Evolutionary conservation across 352 stramenopile genomes (phyloP).

Genomic region (Phytophthora vignae): DNA sequence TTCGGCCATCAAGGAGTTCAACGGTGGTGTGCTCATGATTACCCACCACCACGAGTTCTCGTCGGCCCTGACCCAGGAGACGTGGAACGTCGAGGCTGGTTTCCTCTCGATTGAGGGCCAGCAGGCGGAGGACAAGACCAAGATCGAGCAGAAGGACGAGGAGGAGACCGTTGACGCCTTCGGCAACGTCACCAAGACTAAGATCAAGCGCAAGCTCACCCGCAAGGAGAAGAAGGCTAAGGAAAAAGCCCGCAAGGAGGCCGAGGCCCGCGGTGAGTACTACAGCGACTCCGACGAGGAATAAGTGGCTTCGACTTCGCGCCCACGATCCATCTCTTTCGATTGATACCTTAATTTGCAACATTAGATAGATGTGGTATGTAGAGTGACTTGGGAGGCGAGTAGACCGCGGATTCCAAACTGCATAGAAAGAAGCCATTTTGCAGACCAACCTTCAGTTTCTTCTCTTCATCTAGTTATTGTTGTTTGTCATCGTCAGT

Average conservation of each 20-base stretch:
- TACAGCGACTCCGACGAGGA: constrained; percentile 84
- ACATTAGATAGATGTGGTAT: constrained; percentile 43
- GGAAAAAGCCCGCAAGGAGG: constrained; percentile 89
- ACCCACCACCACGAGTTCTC: constrained; percentile 98
- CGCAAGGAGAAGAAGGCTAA: constrained; percentile 92
- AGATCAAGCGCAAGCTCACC: constrained; percentile 92
- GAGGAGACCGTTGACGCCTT: constrained; percentile 86
- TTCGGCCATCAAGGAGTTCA: constrained; percentile 96
- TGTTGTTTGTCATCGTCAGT: too few species aligned
- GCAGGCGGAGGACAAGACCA: constrained; percentile 87
- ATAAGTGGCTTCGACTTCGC: constrained; percentile 49
- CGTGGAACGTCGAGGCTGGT: constrained; percentile 94
- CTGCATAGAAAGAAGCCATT: constrained; percentile 38
- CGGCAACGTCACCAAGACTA: constrained; percentile 87
- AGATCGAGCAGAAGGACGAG: constrained; percentile 92
- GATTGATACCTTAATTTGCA: constrained; percentile 54
- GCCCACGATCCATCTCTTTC: constrained; percentile 38
- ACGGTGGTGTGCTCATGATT: constrained; percentile 98
- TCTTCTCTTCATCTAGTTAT: not conserved
- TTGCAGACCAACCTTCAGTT: constrained; percentile 27
- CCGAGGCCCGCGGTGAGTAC: constrained; percentile 85
- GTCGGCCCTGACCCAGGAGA: constrained; percentile 93
- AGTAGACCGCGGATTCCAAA: constrained; percentile 45
- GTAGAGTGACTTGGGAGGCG: constrained; percentile 49
- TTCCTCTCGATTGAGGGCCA: constrained; percentile 89